Evolutionary conservation across 345 rosid genomes (phyloP), one percentile per base, ranked within the genome.

Genomic region (Lumnitzera racemosa): DNA sequence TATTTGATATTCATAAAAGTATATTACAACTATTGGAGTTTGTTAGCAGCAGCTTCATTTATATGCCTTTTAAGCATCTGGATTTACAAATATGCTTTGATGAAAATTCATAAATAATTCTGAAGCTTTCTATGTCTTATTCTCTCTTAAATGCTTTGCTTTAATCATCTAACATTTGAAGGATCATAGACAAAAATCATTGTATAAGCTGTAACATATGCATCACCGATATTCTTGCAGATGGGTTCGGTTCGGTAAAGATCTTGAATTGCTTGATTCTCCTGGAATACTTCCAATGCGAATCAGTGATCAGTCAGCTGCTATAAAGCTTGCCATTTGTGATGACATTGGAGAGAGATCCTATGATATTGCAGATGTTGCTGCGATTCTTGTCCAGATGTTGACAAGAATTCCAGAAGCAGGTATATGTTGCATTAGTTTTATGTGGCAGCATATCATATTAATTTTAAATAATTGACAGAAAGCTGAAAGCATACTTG

Each of bases 301-400:
- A 67, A 87, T 89, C 27, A 87, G 81, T 67, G 96, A 89, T 74
- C 98, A 92, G 80, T 51, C 85, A 20, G 82, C 94, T 62, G 96
- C 98, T 29, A 85, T 92, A 77, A 92, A 92, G 78, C 96, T 92
- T 62, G 98, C 96, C 15, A 87, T 92, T 3, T 89, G 96, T 57
- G 96, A 92, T 77, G 97, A 92, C 82, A 89, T 87, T 69, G 97
- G 98, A 63, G 98, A 92, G 78, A 82, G 85, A 82, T 89, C 98
- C 61, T 89, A 92, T 61, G 84, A 89, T 66, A 80, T 74, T 56
- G 64, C 81, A 23, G 96, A 92, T 74, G 91, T 89, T 68, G 98
- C 97, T 68, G 83, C 76, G 52, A 76, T 92, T 73, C 96, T 92
- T 64, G 94, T 92, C 57, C 90, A 85, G 67, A 82, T 89, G 83